Conservation (phyloP, 2,329 filamentous ascomycete species). For the Neodidymelliopsis sp. region DNA sequence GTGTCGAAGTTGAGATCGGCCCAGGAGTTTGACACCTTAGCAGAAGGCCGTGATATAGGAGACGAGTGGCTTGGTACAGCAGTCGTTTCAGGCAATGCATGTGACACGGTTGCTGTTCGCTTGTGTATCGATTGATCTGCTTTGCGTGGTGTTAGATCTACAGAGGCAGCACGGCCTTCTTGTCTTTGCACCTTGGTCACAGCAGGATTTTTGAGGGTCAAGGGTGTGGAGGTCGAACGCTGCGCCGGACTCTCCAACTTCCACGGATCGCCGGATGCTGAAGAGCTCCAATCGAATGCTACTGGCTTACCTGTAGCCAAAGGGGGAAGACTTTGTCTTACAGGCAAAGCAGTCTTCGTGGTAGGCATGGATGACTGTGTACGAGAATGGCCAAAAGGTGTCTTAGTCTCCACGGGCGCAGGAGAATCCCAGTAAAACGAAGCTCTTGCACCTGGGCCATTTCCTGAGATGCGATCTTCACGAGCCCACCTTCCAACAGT, state of each 20-base stretch:
- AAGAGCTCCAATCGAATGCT: constrained; percentile 48
- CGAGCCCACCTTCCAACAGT: constrained; percentile 46
- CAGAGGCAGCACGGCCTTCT: constrained; percentile 29
- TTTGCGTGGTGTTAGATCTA: constrained; percentile 26
- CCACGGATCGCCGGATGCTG: constrained; percentile 32
- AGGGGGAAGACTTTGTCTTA: constrained; percentile 30
- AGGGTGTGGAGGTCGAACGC: constrained; percentile 28
- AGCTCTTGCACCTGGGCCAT: constrained; percentile 42
- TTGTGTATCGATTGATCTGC: constrained; percentile 20
- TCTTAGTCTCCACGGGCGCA: constrained; percentile 27
- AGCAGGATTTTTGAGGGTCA: constrained; percentile 22
- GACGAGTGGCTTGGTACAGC: constrained; percentile 22
- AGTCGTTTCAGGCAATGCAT: constrained; percentile 22
- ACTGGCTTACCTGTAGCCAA: constrained; percentile 30
- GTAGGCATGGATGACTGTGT: constrained; percentile 33
- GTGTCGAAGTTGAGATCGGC: constrained; percentile 25
- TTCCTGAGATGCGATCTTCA: constrained; percentile 49
- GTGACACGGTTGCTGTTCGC: constrained; percentile 20
- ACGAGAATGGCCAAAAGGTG: constrained; percentile 27
- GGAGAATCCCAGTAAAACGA: constrained; percentile 50
- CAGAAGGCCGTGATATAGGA: constrained; percentile 10
- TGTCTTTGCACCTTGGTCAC: constrained; percentile 27
- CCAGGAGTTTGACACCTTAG: constrained; percentile 27
- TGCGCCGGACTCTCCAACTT: constrained; percentile 23
- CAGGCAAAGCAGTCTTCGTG: constrained; percentile 23